A percentile compares a stretch with the other conserved stretches of the same genome.
Evolutionary conservation across 371 early-diverging fungal genomes (phyloP).

Genomic region (Cokeromyces recurvatus): DNA sequence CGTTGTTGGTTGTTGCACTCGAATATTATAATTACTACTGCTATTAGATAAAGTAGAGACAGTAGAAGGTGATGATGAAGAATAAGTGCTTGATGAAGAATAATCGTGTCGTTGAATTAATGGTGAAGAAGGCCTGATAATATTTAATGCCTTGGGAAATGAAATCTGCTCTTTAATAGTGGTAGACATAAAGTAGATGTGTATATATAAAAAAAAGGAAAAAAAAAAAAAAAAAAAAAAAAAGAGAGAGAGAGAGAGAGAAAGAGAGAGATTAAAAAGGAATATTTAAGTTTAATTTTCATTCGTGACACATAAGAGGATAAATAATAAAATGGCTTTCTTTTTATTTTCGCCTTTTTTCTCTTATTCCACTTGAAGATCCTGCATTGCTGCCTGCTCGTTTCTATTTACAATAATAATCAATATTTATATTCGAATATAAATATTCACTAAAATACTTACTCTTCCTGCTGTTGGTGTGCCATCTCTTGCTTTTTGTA

Average conservation of each 20-base stretch:
- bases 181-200: too few species aligned
- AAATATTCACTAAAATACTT: background rate
- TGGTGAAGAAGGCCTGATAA: slow-evolving; percentile 22
- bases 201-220: too few species aligned
- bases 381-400: slow-evolving; percentile 22
- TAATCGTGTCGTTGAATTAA: slow-evolving; percentile 7
- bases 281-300: too few species aligned
- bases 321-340: too few species aligned
- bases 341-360: slow-evolving; percentile 24
- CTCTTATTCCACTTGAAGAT: slow-evolving; percentile 12
- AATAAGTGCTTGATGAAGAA: slow-evolving; percentile 19
- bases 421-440: background rate
- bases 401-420: too few species aligned
- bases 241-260: too few species aligned
- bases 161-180: too few species aligned
- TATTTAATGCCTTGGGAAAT: slow-evolving; percentile 30
- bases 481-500: slow-evolving; percentile 37
- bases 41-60: slow-evolving; percentile 11
- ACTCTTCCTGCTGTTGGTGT: slow-evolving; percentile 11
- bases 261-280: too few species aligned
- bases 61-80: slow-evolving; percentile 20
- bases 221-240: too few species aligned
- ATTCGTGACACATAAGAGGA: too few species aligned
- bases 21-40: too few species aligned
- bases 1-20: too few species aligned